Percentiles rank a stretch among this genome's conserved stretches.
These are phyloP conservation scores for Diaporthe velutina DNA, from an alignment of 2,329 filamentous ascomycete genomes.

Conservation along the genomic window DNA sequence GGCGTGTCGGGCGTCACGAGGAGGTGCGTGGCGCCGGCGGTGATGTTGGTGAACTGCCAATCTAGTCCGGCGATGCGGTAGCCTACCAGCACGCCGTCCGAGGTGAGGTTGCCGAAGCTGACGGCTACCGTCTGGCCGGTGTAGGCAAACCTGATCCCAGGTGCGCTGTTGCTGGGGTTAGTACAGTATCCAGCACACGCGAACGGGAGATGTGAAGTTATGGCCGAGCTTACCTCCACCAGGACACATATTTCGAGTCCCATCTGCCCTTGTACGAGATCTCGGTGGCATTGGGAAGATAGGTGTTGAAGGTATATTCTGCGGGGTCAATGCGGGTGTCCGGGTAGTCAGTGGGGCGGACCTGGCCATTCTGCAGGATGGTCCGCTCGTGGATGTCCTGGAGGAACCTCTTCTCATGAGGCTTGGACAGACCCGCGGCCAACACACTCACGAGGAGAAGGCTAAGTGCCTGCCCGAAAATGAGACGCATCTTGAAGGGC, in stretches of 20 bases:
- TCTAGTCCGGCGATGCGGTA: slow-evolving; percentile 71
- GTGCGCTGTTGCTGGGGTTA: slow-evolving; percentile 52
- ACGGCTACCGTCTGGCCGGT: slow-evolving; percentile 66
- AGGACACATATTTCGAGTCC: slow-evolving; percentile 71
- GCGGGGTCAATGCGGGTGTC: slow-evolving; percentile 54
- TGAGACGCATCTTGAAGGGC: slow-evolving; percentile 17
- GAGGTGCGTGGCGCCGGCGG: slow-evolving; percentile 66
- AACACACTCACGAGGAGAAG: slow-evolving; percentile 25
- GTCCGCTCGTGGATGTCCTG: slow-evolving; percentile 42
- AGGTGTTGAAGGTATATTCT: slow-evolving; percentile 55
- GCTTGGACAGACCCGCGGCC: background rate
- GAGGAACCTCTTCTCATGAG: slow-evolving; percentile 16
- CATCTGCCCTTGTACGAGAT: slow-evolving; percentile 73
- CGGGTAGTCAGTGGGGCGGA: slow-evolving; percentile 55
- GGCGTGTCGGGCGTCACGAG: slow-evolving; percentile 62
- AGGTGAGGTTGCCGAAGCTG: slow-evolving; percentile 65
- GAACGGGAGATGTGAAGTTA: slow-evolving; percentile 39
- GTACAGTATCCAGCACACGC: background rate
- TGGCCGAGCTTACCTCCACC: slow-evolving; percentile 64
- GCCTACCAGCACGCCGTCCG: slow-evolving; percentile 63
- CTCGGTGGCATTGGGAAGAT: slow-evolving; percentile 63
- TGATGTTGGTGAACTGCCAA: slow-evolving; percentile 73
- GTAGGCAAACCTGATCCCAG: slow-evolving; percentile 68
- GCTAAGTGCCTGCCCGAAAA: slow-evolving; percentile 1
- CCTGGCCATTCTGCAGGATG: slow-evolving; percentile 58